Base-by-base conservation (phyloP, 768 basidiomycete species). In the Termitomyces sp. region DNA sequence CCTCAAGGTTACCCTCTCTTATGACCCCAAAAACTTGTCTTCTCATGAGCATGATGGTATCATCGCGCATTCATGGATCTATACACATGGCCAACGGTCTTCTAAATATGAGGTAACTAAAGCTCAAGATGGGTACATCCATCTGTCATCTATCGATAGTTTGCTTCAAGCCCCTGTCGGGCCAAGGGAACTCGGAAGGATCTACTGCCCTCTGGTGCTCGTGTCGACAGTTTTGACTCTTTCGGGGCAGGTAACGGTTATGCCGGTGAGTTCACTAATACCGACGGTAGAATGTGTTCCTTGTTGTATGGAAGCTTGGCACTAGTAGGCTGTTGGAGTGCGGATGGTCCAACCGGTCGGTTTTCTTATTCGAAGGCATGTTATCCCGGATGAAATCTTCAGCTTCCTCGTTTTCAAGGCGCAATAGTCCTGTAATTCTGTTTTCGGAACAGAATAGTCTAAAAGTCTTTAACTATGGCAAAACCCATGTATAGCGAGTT, bases 341-440 rank as follows among this genome's bases (percentile, higher is more conserved):
- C 26, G 10, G 23, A 1, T 69, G 75, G 14, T 83, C 81, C 79
- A 60, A 83, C 38, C 65, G 64, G 4, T 67, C 65, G 64, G 4
- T 67, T 82, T n/a, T 73, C 79, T 0, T 48, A 69, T 4, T 53
- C 69, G 64, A 65, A 71, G 73, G 82, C 81, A 36, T 57, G 76
- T 64, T 18, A 36, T 28, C 30, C 5, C 30, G 0, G 3, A n/a
- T 41, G 18, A 43, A 20, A 43, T n/a, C 7, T 43, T 4, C 8
- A 10, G 9, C n/a, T 43, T 43, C 9, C 41, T 20, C n/a, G 8
- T 18, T 1, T 41, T 6, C 40, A n/a, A 41, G 41, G n/a, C 14
- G n/a, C 8, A 2, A n/a, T n/a, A 43, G n/a, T 10, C 8, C n/a
- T 43, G 10, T 20, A 3, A 43, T 43, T 43, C n/a, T 8, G n/a